Base-by-base conservation (phyloP, 805 yeast genomes). In the Suhomyces sp. region DNA sequence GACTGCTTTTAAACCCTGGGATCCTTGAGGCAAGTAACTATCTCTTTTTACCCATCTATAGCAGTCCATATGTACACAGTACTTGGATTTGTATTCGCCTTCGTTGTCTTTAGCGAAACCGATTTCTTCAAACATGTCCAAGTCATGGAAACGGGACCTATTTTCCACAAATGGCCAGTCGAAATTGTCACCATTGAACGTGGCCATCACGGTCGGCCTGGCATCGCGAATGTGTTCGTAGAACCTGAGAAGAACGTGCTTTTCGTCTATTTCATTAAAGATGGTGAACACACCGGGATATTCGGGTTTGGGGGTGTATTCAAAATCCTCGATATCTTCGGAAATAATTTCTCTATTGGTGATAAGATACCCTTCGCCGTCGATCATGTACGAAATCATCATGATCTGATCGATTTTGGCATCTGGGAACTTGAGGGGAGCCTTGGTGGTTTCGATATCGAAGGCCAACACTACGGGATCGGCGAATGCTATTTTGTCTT, bases 361-460 rank as follows among this genome's bases (percentile, higher is more conserved):
- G 54, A 94, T 96, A 39, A 94, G 73, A 64, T 75, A 94, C 37
- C 99, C 99, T 60, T 89, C 96, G 9, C 98, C 99, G 65, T 94
- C 99, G 55, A 94, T 92, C 99, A 96, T 96, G 66, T 94, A 94
- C 2, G 99, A 96, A 47, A 94, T 94, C 99, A 96, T 96, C 97
- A 94, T 94, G 40, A 94, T 81, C 68, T 89, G 96, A 71, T 94
- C 99, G 5, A 87, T 78, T 9, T 86, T 77, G 5, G 97, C 81
- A 61, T 90, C 99, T 0, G 99, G 99, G 59, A 94, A 94, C 66
- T 94, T 96, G 54, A 94, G 77, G 1, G 98, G 98, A 10, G 96
- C 90, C 66, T 94, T 94, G 12, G 97, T 90, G 1, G 99, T 94
- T 75, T 94, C 99, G 50, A 94, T 94, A 79, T 94, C 99, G 65